Percentiles rank a stretch among this genome's conserved stretches.
phyloP scores from a whole-genome alignment of 164 flowering plant genomes.

The Annona squamosa region DNA sequence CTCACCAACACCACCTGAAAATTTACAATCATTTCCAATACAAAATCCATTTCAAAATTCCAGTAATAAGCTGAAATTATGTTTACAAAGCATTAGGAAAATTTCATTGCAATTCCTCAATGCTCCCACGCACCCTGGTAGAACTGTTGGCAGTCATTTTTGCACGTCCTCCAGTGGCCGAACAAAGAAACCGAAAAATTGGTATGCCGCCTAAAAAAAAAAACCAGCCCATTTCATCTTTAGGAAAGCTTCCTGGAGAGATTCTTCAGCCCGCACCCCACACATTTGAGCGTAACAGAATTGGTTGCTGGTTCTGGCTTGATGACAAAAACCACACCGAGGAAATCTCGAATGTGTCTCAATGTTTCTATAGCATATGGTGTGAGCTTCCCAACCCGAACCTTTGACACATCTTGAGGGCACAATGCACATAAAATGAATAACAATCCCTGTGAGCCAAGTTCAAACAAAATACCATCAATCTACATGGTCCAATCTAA shows the following conservation, averaged over 20 bases:
- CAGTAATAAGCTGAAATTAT: no score
- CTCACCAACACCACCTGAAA: no score
- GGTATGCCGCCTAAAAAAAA: no score
- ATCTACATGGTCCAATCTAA: not conserved
- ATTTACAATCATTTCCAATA: no score
- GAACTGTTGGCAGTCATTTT: no score
- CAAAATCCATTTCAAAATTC: no score
- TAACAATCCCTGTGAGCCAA: constrained; percentile 56
- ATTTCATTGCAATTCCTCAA: no score
- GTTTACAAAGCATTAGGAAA: no score
- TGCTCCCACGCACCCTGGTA: no score
- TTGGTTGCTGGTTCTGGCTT: constrained; percentile 67
- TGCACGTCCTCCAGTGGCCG: no score
- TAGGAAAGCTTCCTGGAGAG: constrained; percentile 62
- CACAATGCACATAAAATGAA: constrained; percentile 85
- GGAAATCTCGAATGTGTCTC: constrained; percentile 69
- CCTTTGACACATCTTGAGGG: constrained; percentile 76
- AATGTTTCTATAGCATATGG: constrained; percentile 80
- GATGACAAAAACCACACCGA: constrained; percentile 60
- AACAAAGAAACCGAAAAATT: no score
- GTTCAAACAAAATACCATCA: constrained; percentile 1
- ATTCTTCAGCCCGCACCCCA: constrained; percentile 78
- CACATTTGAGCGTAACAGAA: constrained; percentile 64
- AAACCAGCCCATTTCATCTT: constrained; percentile 1
- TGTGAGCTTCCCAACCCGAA: constrained; percentile 84